Conservation (phyloP, 768 basidiomycete genomes). For the Fomitopsis serialis region DNA sequence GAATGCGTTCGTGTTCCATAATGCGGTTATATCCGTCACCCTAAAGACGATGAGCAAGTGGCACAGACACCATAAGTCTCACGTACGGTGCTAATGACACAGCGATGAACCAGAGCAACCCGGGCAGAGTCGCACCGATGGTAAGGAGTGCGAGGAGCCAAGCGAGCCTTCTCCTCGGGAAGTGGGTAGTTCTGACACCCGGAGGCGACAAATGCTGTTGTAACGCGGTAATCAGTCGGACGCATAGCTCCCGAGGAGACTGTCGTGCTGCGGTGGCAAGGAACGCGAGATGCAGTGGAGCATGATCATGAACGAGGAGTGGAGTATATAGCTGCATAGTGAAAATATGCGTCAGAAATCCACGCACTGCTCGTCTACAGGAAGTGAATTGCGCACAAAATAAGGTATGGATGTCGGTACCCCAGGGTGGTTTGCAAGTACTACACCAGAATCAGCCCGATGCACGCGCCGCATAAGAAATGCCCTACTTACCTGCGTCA, state of each 20-base stretch:
- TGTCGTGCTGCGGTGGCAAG: conserved; percentile 47
- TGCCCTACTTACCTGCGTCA: conserved; percentile 57
- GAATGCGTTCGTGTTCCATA: conserved; percentile 90
- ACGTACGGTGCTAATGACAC: conserved; percentile 70
- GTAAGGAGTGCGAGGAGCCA: conserved; percentile 34
- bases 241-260: conserved; percentile 43
- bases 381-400: conserved; percentile 53
- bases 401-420: conserved; percentile 85
- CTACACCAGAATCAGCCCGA: conserved; percentile 29
- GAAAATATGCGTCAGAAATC: background rate
- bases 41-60: conserved; percentile 29
- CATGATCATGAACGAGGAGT: conserved; percentile 71
- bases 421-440: conserved; percentile 73
- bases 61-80: background rate
- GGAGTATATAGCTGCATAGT: conserved; percentile 70
- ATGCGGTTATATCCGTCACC: conserved; percentile 70
- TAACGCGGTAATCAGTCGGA: conserved; percentile 47
- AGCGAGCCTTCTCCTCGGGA: conserved; percentile 32
- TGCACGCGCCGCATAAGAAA: background rate
- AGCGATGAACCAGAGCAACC: conserved; percentile 71
- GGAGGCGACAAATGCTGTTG: conserved; percentile 22
- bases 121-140: conserved; percentile 56
- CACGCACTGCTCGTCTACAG: background rate
- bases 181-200: conserved; percentile 6
- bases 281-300: conserved; percentile 79